These are phyloP conservation scores for Acanthamoeba healyi DNA, from an alignment of 208 protist species.

Conservation along the genomic window DNA sequence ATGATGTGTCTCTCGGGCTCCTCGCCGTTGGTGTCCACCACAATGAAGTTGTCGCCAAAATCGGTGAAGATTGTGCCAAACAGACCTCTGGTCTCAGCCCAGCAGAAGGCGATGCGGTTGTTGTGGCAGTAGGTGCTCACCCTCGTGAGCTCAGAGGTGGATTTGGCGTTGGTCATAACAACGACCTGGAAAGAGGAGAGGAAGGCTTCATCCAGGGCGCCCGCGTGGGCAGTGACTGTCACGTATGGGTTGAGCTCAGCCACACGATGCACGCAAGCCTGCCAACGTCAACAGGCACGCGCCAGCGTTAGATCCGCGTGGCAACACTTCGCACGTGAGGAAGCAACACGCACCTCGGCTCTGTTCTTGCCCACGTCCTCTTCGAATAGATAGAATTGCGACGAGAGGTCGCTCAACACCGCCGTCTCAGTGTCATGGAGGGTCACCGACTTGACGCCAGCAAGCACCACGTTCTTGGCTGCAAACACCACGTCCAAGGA, in stretches of 20 bases:
- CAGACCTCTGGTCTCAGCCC: conserved; percentile 83
- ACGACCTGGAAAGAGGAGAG: conserved; percentile 68
- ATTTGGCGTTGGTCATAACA: conserved; percentile 4
- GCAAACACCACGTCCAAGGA: background rate
- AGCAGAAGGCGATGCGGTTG: conserved; percentile 81
- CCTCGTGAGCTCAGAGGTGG: conserved; percentile 75
- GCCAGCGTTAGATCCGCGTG: background rate
- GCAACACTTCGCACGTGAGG: conserved; percentile 79
- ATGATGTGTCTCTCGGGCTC: conserved; percentile 70
- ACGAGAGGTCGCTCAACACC: conserved; percentile 88
- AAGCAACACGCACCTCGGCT: conserved; percentile 83
- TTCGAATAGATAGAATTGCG: conserved; percentile 77
- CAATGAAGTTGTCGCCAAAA: conserved; percentile 89
- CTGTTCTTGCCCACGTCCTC: conserved; percentile 6
- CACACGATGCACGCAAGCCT: conserved; percentile 83
- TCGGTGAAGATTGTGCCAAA: conserved; percentile 90
- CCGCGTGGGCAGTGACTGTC: conserved; percentile 69
- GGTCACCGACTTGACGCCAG: conserved; percentile 93
- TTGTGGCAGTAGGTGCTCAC: conserved; percentile 84
- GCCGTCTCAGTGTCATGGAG: conserved; percentile 89
- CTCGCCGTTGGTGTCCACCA: conserved; percentile 91
- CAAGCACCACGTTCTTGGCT: conserved; percentile 95
- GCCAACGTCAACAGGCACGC: too few relatives aligned
- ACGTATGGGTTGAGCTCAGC: conserved; percentile 95
- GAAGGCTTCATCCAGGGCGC: conserved; percentile 76